phyloP scores from a whole-genome alignment of 257 asterid species.

The Przewalskia tangutica region DNA sequence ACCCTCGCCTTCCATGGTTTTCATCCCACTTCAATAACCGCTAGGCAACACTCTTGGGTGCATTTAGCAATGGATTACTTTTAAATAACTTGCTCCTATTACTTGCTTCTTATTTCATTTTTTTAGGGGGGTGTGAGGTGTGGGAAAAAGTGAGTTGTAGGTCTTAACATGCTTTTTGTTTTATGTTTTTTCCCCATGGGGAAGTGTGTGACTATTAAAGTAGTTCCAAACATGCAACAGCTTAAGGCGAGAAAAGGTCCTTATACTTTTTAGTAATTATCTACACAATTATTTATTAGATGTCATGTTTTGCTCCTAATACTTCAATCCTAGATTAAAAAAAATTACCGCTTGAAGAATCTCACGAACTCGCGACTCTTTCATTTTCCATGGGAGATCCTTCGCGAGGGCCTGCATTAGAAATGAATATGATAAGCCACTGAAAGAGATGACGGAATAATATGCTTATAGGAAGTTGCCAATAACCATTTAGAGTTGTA shows the following conservation, averaged over 20 bases:
- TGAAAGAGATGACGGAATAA: background rate
- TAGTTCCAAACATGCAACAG: background rate
- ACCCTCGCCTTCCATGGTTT: background rate
- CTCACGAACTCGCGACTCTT: slow-evolving; percentile 70
- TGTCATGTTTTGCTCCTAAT: background rate
- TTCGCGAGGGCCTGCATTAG: slow-evolving; percentile 63
- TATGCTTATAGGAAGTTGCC: background rate
- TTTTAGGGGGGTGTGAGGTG: background rate
- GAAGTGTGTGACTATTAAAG: background rate
- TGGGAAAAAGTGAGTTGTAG: background rate
- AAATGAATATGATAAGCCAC: background rate
- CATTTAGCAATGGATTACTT: background rate
- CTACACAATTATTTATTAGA: background rate
- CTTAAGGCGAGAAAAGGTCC: background rate
- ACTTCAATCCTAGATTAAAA: background rate
- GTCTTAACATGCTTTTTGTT: background rate
- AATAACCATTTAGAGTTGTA: background rate
- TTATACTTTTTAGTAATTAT: background rate
- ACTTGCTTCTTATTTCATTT: background rate
- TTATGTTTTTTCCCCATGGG: background rate
- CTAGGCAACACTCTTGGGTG: background rate
- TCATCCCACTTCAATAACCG: background rate
- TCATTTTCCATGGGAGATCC: slow-evolving; percentile 88
- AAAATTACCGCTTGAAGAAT: slow-evolving; percentile 73
- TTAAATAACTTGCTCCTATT: background rate